Evolutionary conservation across 2,329 filamentous ascomycete genomes (phyloP), one percentile per base, ranked within the genome.

Genomic region (Paecilomyces variotii): DNA sequence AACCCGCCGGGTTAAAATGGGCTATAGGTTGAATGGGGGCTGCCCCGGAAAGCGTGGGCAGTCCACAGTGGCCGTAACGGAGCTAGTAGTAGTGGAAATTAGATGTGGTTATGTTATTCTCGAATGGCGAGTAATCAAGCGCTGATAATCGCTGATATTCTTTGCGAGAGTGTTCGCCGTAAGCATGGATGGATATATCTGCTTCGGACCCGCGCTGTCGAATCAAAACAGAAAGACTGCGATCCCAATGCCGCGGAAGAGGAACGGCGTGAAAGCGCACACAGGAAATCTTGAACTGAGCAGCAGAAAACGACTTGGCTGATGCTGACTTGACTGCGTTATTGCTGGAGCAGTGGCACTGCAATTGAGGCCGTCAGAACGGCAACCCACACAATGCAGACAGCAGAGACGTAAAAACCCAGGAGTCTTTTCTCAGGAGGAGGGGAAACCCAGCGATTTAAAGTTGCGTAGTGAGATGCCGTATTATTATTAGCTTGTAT

Each of bases 401-500:
- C 55, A 51, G 30, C 24, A 34, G 24, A 55, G 49, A 56, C 55
- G 24, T 54, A 39, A 27, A 24, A 27, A 7, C 50, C 9, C 26
- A 52, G 11, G 55, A 32, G 55, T 45, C 19, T 28, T 34, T 19
- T 39, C 24, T 26, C 28, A 34, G 34, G 54, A 52, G 34, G 28
- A 45, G 24, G 53, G 19, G 49, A 49, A 19, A 19, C 19, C 5
- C 7, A 27, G 19, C 45, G 55, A 26, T 56, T 56, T 56, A 56
- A 64, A 63, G 61, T 67, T 67, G 63, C 62, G 61, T 61, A 62
- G 63, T 64, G 60, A 25, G 45, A n/a, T 5, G 45, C 19, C 19
- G 19, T 19, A 19, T 19, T 19, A 19, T 19, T 32, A n/a, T 19
- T 45, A 45, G 35, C 35, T 19, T 19, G 4, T 45, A n/a, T 19